phyloP scores from a whole-genome alignment of 768 basidiomycete species.

The Arthromyces matolae region DNA sequence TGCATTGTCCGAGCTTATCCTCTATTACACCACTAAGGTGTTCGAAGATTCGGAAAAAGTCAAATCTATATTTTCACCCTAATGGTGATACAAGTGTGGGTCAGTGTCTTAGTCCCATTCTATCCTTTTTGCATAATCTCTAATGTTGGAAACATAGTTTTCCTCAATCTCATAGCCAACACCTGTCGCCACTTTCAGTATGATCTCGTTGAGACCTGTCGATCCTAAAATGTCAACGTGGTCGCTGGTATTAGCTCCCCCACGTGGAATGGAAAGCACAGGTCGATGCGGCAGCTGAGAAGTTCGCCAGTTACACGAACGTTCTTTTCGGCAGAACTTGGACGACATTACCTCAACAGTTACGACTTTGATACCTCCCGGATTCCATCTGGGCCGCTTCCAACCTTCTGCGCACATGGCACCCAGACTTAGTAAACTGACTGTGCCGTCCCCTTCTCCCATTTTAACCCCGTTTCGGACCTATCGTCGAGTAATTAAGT shows the following conservation, averaged over 20 bases:
- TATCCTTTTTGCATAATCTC: conserved; percentile 68
- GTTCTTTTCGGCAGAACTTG: too few relatives aligned
- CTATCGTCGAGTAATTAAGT: too few relatives aligned
- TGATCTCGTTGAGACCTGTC: conserved; percentile 81
- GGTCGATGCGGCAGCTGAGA: conserved; percentile 77
- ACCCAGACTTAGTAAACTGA: conserved; percentile 78
- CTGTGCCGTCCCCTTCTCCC: conserved; percentile 96
- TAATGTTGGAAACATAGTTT: conserved; percentile 70
- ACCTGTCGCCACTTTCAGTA: conserved; percentile 87
- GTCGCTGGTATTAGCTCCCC: conserved; percentile 89
- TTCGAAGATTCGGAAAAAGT: conserved; percentile 16
- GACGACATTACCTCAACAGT: conserved; percentile 71
- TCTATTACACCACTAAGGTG: conserved; percentile 23
- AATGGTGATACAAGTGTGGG: neutral
- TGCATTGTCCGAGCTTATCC: conserved; percentile 18
- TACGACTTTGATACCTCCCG: conserved; percentile 78
- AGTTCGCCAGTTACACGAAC: neutral
- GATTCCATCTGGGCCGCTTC: conserved; percentile 89
- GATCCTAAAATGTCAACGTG: conserved; percentile 86
- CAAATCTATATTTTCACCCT: conserved; percentile 13
- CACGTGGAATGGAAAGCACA: conserved; percentile 66
- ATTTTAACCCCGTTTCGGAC: conserved; percentile 84
- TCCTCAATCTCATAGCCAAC: conserved; percentile 69
- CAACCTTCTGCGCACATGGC: conserved; percentile 98
- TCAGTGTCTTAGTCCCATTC: conserved; percentile 60